Conservation (phyloP, 164 flowering plant genomes). For the Protea cynaroides region DNA sequence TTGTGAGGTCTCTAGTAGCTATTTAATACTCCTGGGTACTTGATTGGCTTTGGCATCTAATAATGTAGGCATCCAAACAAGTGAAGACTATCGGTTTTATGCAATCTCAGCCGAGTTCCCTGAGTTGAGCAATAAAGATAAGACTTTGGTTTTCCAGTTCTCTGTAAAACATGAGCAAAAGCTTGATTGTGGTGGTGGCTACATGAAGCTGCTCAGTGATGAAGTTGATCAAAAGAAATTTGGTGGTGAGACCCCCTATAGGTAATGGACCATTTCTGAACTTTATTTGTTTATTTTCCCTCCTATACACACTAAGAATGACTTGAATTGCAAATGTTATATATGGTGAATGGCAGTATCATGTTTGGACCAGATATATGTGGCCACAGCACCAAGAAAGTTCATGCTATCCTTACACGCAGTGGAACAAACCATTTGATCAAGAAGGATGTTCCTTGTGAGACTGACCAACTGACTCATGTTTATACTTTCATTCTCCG, state of each 20-base stretch:
- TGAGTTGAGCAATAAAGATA: slow-evolving; percentile 88
- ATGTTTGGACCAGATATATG: slow-evolving; percentile 99
- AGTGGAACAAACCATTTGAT: slow-evolving; percentile 67
- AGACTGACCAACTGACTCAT: slow-evolving; percentile 89
- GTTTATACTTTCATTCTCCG: slow-evolving; percentile 81
- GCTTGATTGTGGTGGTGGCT: slow-evolving; percentile 99
- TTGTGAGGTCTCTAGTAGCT: neutral
- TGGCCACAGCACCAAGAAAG: slow-evolving; percentile 88
- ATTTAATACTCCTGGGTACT: no score
- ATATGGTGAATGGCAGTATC: slow-evolving; percentile 48
- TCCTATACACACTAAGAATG: neutral
- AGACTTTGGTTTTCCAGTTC: slow-evolving; percentile 87
- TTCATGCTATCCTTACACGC: slow-evolving; percentile 75
- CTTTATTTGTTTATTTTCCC: neutral
- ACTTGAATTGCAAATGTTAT: neutral
- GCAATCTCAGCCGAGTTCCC: slow-evolving; percentile 91
- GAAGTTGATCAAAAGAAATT: slow-evolving; percentile 85
- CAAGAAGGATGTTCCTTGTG: slow-evolving; percentile 96
- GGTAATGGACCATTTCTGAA: slow-evolving; percentile 28
- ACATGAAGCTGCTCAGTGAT: slow-evolving; percentile 92
- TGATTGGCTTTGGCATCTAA: neutral
- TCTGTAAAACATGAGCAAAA: slow-evolving; percentile 93
- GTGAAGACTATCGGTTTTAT: slow-evolving; percentile 86
- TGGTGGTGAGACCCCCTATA: slow-evolving; percentile 95
- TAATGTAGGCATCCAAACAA: slow-evolving; percentile 81